Evolutionary conservation across 805 yeast genomes (phyloP).

Genomic region (Ogataea parapolymorpha): DNA sequence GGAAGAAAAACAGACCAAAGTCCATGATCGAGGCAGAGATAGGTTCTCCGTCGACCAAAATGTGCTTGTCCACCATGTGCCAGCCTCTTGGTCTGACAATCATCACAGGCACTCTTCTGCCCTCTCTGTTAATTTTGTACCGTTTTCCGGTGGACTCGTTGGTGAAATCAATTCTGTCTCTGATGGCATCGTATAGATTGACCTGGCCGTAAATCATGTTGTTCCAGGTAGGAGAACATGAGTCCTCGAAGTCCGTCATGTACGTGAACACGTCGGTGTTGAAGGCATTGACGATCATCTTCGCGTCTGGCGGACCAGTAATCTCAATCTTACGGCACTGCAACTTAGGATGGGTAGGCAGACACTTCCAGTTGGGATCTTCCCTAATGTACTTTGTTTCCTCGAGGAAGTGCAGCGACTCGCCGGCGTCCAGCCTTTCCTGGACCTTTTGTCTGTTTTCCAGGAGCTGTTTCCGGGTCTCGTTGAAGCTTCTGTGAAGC

Average conservation of each 20-base stretch:
- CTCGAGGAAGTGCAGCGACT: constrained; percentile 57
- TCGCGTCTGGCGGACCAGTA: constrained; percentile 83
- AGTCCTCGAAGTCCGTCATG: constrained; percentile 86
- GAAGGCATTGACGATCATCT: constrained; percentile 79
- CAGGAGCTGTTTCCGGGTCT: constrained; percentile 54
- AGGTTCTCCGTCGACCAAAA: constrained; percentile 70
- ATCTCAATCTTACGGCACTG: constrained; percentile 75
- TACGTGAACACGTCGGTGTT: constrained; percentile 77
- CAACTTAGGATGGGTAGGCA: constrained; percentile 67
- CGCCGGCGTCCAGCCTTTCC: constrained; percentile 57
- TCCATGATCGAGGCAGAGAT: constrained; percentile 75
- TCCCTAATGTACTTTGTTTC: constrained; percentile 70
- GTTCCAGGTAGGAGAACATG: constrained; percentile 80
- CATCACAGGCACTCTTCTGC: constrained; percentile 66
- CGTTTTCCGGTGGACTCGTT: constrained; percentile 35
- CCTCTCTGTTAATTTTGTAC: constrained; percentile 40
- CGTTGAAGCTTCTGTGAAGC: constrained; percentile 70
- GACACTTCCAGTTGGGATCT: constrained; percentile 74
- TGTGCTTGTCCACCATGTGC: constrained; percentile 77
- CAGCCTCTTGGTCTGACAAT: constrained; percentile 88
- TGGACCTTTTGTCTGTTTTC: constrained; percentile 62
- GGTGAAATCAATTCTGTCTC: constrained; percentile 59
- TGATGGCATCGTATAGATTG: constrained; percentile 70
- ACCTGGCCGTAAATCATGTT: constrained; percentile 80
- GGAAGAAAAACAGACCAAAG: constrained; percentile 74